Conservation (phyloP, 768 basidiomycete genomes). For the Royoungia palumana region DNA sequence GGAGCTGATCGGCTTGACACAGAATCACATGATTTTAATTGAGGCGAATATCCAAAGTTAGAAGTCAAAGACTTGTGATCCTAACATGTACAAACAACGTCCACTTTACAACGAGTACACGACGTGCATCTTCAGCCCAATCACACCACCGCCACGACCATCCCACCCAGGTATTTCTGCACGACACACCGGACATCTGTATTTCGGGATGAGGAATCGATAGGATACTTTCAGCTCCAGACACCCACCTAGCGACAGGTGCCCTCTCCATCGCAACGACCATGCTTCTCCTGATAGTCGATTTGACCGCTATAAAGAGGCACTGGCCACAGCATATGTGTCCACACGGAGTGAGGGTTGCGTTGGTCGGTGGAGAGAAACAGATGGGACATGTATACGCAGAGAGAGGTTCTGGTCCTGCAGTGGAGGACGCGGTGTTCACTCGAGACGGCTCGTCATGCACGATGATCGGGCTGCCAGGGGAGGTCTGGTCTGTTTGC, state of each 20-base stretch:
- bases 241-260: conserved; percentile 39
- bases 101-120: conserved; percentile 25
- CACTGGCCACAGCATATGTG: conserved; percentile 77
- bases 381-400: conserved; percentile 80
- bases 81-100: conserved; percentile 22
- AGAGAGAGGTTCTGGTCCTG: conserved; percentile 38
- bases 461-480: not conserved
- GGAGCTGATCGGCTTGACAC: not conserved
- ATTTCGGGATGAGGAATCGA: not conserved
- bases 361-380: conserved; percentile 69
- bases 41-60: not conserved
- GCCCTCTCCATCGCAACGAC: conserved; percentile 29
- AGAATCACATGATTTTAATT: conserved; percentile 11
- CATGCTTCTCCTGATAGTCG: conserved; percentile 51
- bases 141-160: conserved; percentile 63
- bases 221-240: not conserved
- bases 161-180: conserved; percentile 68
- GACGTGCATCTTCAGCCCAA: conserved; percentile 49
- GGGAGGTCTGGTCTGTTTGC: not conserved
- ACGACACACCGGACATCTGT: conserved; percentile 68
- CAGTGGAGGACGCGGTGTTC: not conserved
- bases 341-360: conserved; percentile 77
- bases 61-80: conserved; percentile 9
- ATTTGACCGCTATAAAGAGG: conserved; percentile 68
- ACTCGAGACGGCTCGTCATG: not conserved